phyloP scores from a whole-genome alignment of 2,329 filamentous ascomycete genomes.

The Davidsoniella australis region DNA sequence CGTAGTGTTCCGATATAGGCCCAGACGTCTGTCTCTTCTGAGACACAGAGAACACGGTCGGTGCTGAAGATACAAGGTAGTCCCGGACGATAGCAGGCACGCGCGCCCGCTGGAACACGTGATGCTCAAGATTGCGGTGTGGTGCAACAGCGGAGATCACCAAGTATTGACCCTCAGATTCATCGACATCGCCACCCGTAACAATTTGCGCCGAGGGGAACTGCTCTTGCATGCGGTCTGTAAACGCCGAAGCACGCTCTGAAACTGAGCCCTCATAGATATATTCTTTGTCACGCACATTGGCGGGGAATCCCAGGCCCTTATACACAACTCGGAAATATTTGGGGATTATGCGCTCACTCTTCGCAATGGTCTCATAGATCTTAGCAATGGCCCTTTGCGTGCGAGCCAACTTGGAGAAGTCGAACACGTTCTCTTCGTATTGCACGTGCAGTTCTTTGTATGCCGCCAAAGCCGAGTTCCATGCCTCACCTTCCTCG shows the following conservation, averaged over 20 bases:
- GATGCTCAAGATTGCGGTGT: slow-evolving; percentile 66
- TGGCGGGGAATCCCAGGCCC: slow-evolving; percentile 71
- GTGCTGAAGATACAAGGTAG: slow-evolving; percentile 62
- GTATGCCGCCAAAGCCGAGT: slow-evolving; percentile 72
- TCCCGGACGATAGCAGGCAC: slow-evolving; percentile 73
- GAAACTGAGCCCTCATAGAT: slow-evolving; percentile 69
- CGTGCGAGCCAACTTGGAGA: slow-evolving; percentile 73
- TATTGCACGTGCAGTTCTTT: slow-evolving; percentile 86
- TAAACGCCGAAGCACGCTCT: slow-evolving; percentile 67
- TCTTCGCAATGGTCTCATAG: slow-evolving; percentile 74
- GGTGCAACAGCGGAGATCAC: slow-evolving; percentile 66
- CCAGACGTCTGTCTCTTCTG: slow-evolving; percentile 53
- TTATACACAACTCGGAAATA: slow-evolving; percentile 88
- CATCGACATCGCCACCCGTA: slow-evolving; percentile 49
- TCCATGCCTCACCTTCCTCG: slow-evolving; percentile 89
- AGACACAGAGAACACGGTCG: slow-evolving; percentile 63
- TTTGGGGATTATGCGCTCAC: slow-evolving; percentile 58
- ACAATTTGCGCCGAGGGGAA: slow-evolving; percentile 75
- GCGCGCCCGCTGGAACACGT: slow-evolving; percentile 74
- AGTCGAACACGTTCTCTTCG: slow-evolving; percentile 77
- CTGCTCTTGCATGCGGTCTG: slow-evolving; percentile 80
- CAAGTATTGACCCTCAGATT: slow-evolving; percentile 80
- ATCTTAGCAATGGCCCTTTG: slow-evolving; percentile 84
- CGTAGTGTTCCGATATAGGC: slow-evolving; percentile 53
- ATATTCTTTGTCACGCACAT: slow-evolving; percentile 75